Evolutionary conservation across 345 rosid genomes (phyloP).

Genomic region (Populus euphratica): DNA sequence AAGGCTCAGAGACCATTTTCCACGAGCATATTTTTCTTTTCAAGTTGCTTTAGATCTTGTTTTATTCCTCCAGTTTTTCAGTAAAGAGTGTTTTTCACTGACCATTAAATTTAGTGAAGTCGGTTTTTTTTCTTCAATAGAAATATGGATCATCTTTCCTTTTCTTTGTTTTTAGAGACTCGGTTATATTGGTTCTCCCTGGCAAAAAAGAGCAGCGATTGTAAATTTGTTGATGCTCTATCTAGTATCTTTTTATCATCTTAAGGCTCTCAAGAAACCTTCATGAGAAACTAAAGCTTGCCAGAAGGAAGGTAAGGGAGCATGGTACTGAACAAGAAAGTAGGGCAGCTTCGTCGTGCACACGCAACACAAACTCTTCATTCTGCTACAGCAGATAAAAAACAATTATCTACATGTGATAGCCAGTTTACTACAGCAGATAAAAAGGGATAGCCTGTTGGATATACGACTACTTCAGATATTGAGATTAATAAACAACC

Average conservation of each 20-base stretch:
- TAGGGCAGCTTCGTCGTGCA: slow-evolving; percentile 55
- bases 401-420: slow-evolving; percentile 16
- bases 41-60: not conserved
- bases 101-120: not conserved
- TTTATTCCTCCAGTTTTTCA: not conserved
- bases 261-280: slow-evolving; percentile 62
- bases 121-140: not conserved
- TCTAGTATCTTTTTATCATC: slow-evolving; percentile 10
- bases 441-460: slow-evolving; percentile 12
- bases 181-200: not conserved
- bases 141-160: not conserved
- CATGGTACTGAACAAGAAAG: slow-evolving; percentile 50
- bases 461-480: slow-evolving; percentile 18
- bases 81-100: not conserved
- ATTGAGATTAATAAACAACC: slow-evolving; percentile 31
- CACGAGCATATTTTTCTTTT: not conserved
- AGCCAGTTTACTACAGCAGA: slow-evolving; percentile 21
- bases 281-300: slow-evolving; percentile 46
- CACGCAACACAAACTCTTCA: slow-evolving; percentile 37
- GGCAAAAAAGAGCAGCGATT: not conserved
- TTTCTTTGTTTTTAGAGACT: not conserved
- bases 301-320: slow-evolving; percentile 48
- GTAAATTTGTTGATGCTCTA: slow-evolving; percentile 5
- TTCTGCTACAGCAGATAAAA: slow-evolving; percentile 29
- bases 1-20: not conserved